Conservation (phyloP, 345 rosid genomes). For the Toxicodendron radicans region DNA sequence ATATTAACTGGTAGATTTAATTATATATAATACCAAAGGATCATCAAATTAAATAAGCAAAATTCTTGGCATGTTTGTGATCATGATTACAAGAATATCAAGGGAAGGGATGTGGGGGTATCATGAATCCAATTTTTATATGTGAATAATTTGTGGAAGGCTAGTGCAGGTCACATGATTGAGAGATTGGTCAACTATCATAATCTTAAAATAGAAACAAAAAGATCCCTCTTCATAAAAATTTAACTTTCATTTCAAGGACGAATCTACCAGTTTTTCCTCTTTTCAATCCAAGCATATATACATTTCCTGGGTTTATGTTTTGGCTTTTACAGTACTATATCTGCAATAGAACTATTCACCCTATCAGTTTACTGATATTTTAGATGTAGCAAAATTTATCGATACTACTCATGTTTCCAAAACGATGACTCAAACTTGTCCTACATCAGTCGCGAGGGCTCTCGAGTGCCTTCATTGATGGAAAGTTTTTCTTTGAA, state of each 20-base stretch:
- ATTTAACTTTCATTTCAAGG: conserved; percentile 2
- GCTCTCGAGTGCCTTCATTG: no score
- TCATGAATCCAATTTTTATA: conserved; percentile 16
- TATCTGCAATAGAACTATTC: not conserved
- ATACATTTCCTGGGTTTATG: not conserved
- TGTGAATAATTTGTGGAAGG: conserved; percentile 28
- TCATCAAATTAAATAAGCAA: conserved; percentile 18
- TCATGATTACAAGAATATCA: conserved; percentile 15
- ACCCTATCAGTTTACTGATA: no score
- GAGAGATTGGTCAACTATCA: conserved; percentile 29
- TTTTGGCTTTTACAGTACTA: not conserved
- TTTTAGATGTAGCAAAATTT: no score
- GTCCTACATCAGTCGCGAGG: no score
- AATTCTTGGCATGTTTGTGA: conserved; percentile 33
- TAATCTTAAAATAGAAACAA: conserved; percentile 1
- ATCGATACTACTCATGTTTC: no score
- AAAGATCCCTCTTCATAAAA: not conserved
- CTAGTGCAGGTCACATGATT: conserved; percentile 45
- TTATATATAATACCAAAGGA: not conserved
- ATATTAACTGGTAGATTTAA: no score
- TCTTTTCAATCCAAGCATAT: not conserved
- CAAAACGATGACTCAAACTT: no score
- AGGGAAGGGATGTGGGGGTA: conserved; percentile 25
- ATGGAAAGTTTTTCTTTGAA: no score
- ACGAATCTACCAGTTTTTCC: not conserved